phyloP scores from a whole-genome alignment of 2,329 filamentous ascomycete species.

The Aspergillus tamarii region DNA sequence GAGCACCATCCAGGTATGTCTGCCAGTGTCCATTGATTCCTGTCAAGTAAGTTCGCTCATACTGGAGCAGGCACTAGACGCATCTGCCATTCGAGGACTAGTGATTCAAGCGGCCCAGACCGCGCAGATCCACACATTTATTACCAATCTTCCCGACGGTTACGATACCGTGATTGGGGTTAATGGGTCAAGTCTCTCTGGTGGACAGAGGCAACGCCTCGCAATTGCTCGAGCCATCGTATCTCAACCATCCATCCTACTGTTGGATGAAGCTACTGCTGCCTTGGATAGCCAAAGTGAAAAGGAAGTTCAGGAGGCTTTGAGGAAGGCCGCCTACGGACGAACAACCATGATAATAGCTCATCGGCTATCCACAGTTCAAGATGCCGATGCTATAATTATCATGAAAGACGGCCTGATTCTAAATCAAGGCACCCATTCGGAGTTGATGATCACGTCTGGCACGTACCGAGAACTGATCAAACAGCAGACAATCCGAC shows the following conservation, averaged over 20 bases:
- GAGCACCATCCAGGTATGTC: neutral
- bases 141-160: neutral
- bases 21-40: neutral
- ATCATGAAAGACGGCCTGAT: neutral
- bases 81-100: neutral
- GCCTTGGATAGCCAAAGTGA: neutral
- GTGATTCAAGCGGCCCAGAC: neutral
- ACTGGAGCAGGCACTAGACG: neutral
- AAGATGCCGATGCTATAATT: neutral
- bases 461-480: neutral
- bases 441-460: neutral
- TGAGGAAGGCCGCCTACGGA: neutral
- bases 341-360: neutral
- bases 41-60: neutral
- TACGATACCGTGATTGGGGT: neutral
- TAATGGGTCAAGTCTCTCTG: neutral
- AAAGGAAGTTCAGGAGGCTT: neutral
- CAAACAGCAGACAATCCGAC: neutral
- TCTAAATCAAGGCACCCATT: neutral
- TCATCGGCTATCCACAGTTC: neutral
- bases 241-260: neutral
- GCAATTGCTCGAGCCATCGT: neutral
- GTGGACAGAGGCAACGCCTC: neutral
- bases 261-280: neutral
- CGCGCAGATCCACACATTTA: neutral